Evolutionary conservation across 805 yeast genomes (phyloP).

Genomic region (Blastobotrys chiropterorum): DNA sequence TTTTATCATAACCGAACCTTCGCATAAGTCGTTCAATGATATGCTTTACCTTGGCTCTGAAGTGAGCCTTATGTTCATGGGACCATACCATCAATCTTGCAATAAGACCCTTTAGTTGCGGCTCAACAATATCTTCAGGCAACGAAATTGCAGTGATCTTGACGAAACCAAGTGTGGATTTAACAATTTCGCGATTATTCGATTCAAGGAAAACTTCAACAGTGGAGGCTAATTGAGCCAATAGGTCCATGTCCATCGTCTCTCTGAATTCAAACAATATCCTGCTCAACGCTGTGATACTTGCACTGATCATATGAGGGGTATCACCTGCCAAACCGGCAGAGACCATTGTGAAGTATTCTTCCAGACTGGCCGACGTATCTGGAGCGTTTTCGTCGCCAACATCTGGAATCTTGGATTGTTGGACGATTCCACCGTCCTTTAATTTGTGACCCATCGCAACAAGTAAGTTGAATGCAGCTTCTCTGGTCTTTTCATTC

Average conservation of each 20-base stretch:
- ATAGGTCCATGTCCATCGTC: conserved; percentile 49
- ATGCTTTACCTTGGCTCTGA: conserved; percentile 88
- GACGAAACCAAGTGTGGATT: conserved; percentile 88
- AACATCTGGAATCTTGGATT: conserved; percentile 60
- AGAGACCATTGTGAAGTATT: conserved; percentile 85
- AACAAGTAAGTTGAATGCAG: conserved; percentile 68
- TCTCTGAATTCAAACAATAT: conserved; percentile 79
- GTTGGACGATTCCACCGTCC: conserved; percentile 55
- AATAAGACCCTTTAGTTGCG: conserved; percentile 68
- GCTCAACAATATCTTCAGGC: conserved; percentile 69
- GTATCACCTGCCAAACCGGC: conserved; percentile 95
- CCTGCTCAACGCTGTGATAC: conserved; percentile 84
- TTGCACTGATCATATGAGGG: conserved; percentile 96
- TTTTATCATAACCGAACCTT: conserved; percentile 81
- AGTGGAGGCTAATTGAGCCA: conserved; percentile 74
- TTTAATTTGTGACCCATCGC: conserved; percentile 76
- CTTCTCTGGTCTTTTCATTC: conserved; percentile 84
- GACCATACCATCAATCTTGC: conserved; percentile 83
- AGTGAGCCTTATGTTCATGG: conserved; percentile 92
- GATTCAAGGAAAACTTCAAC: conserved; percentile 87
- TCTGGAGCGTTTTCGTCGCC: conserved; percentile 52
- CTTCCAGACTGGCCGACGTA: conserved; percentile 63
- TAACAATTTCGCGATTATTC: conserved; percentile 87
- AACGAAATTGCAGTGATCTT: conserved; percentile 80
- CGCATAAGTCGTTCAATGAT: conserved; percentile 86